Evolutionary conservation across 345 rosid species (phyloP).

Genomic region (Linum trigynum): DNA sequence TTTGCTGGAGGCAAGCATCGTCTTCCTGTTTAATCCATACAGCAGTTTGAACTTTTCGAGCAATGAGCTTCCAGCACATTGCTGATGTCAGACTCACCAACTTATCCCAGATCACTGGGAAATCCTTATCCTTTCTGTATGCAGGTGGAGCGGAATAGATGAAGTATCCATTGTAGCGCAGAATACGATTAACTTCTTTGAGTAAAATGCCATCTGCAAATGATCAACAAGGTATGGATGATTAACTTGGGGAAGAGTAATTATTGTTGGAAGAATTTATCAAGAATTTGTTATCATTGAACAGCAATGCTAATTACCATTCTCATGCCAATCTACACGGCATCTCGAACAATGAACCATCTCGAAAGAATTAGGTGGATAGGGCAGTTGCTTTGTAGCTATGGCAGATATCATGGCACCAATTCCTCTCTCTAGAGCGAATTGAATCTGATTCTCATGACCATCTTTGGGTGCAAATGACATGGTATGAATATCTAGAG

Average conservation of each 20-base stretch:
- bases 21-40: conserved; percentile 73
- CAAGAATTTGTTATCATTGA: neutral
- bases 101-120: conserved; percentile 72
- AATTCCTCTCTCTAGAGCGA: conserved; percentile 88
- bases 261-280: no score
- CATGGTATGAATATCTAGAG: conserved; percentile 76
- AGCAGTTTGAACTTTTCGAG: conserved; percentile 80
- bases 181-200: conserved; percentile 75
- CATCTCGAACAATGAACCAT: conserved; percentile 98
- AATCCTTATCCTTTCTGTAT: conserved; percentile 74
- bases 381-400: conserved; percentile 80
- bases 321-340: conserved; percentile 91
- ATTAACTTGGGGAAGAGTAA: neutral
- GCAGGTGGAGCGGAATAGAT: conserved; percentile 93
- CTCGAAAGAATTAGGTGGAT: conserved; percentile 82
- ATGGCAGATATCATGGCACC: conserved; percentile 79
- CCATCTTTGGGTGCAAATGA: conserved; percentile 95
- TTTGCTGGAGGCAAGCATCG: conserved; percentile 44
- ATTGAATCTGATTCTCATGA: conserved; percentile 96
- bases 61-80: conserved; percentile 96
- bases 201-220: conserved; percentile 77
- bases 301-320: conserved; percentile 44
- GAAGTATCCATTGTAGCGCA: conserved; percentile 74
- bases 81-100: conserved; percentile 59
- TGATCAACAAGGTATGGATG: neutral